Conservation (phyloP, 2,329 filamentous ascomycete genomes). For the Aspergillus ochraceoroseus region DNA sequence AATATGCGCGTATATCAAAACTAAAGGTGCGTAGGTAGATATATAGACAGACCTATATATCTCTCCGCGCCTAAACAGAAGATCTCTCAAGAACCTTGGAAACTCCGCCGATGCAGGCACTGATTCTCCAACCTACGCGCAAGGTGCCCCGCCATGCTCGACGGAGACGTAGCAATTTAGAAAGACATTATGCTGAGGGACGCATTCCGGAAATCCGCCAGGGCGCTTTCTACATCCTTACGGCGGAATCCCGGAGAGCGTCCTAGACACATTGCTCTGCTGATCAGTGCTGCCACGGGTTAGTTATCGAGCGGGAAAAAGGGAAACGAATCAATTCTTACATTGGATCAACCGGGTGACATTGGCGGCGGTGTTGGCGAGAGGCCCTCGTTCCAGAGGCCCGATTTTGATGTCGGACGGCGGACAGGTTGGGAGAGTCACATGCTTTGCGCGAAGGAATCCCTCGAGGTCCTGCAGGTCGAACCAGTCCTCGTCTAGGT, state of each 20-base stretch:
- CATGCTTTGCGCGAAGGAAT: slow-evolving; percentile 19
- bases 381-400: neutral
- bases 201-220: slow-evolving; percentile 7
- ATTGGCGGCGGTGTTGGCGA: slow-evolving; percentile 6
- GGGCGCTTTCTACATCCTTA: slow-evolving; percentile 22
- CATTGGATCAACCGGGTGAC: slow-evolving; percentile 20
- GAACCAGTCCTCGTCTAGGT: slow-evolving; percentile 26
- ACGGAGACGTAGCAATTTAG: neutral
- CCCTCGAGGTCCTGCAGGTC: slow-evolving; percentile 24
- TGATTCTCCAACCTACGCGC: no score
- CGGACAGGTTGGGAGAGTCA: slow-evolving; percentile 14
- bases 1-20: no score
- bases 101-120: no score
- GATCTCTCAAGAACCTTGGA: no score
- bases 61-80: no score
- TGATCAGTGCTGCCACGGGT: slow-evolving; percentile 19
- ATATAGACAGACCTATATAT: no score
- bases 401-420: neutral
- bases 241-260: slow-evolving; percentile 25
- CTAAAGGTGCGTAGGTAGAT: no score
- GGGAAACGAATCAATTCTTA: neutral
- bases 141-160: no score
- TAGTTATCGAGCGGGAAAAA: slow-evolving; percentile 5
- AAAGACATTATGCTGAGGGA: neutral
- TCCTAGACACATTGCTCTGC: slow-evolving; percentile 23